Evolutionary conservation across 2,329 filamentous ascomycete species (phyloP).

Genomic region (Lizonia empirigonia): DNA sequence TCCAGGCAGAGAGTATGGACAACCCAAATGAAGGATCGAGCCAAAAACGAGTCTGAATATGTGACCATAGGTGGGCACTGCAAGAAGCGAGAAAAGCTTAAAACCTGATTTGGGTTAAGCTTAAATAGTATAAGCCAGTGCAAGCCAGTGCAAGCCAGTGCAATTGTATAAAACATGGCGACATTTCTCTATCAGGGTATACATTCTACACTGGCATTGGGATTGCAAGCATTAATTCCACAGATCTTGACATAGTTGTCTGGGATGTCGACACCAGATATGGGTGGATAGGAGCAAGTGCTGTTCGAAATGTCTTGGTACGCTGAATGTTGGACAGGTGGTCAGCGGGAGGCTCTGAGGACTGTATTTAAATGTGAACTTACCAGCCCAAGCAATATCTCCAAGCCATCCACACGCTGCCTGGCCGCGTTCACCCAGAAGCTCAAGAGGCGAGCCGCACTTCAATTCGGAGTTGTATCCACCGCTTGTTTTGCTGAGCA

Average conservation of each 20-base stretch:
- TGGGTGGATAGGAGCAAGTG: background rate
- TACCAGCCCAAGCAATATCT: background rate
- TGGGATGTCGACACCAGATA: background rate
- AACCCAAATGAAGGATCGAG: background rate
- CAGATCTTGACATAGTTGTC: background rate
- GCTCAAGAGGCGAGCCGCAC: background rate
- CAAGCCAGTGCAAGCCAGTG: too few species aligned
- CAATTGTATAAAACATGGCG: background rate
- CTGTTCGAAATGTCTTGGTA: background rate
- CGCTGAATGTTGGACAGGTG: background rate
- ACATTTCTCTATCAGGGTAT: background rate
- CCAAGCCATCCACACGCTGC: background rate
- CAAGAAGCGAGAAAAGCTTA: background rate
- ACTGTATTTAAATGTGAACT: background rate
- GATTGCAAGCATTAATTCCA: too few species aligned
- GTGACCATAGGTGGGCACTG: background rate
- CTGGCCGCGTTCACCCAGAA: background rate
- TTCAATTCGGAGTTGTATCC: background rate
- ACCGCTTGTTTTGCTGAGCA: background rate
- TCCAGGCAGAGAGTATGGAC: background rate
- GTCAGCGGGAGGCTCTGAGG: background rate
- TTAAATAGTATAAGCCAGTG: background rate
- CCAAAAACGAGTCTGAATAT: background rate
- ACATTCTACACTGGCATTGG: background rate
- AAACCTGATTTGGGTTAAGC: constrained; percentile 2